Evolutionary conservation across 1,284 basidiomycete genomes (phyloP), one percentile per base, ranked within the genome.

Genomic region (Sporisorium sorghi): DNA sequence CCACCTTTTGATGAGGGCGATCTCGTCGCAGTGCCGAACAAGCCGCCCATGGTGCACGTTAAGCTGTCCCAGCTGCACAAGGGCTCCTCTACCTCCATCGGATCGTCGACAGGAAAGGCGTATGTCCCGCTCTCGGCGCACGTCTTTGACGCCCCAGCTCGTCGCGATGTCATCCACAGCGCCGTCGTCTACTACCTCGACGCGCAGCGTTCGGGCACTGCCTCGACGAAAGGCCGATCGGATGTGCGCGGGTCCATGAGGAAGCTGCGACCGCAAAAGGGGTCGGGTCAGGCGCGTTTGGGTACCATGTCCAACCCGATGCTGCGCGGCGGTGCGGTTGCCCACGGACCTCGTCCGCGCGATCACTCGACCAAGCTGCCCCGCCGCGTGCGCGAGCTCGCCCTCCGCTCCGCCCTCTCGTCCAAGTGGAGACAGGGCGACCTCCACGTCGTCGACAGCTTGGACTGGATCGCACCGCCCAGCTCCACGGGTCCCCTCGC

Each of bases 211-310:
- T 91, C 93, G 85, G 95, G 94, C 46, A 91, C 91, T n/a, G 93
- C 92, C 7, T 90, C 88, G 76, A 97, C 94, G 28, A 97, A 97
- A 86, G 93, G 91, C 37, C 91, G 97, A 58, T 90, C 89, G 28
- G 93, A 98, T 83, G 93, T 98, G 12, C 88, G 89, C 32, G 94
- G 92, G 53, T 96, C 93, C 0, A 93, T 93, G 23, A 87, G 88
- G 75, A 99, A 99, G 86, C 89, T 98, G 62, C 89, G 91, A 28
- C 91, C 89, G 7, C 96, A 99, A 85, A 99, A 99, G 86, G 95
- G 95, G 1, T 89, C 90, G 11, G 97, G 96, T 77, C 88, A 86
- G 71, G 97, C 96, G 17, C 92, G 96, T 86, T 87, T 96, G 2
- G 96, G 96, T 52, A 93, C 94, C 80, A 89, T 87, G 14, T 91